phyloP scores from a whole-genome alignment of 202 grass and related monocot genomes.

The Sporobolus alterniflorus region DNA sequence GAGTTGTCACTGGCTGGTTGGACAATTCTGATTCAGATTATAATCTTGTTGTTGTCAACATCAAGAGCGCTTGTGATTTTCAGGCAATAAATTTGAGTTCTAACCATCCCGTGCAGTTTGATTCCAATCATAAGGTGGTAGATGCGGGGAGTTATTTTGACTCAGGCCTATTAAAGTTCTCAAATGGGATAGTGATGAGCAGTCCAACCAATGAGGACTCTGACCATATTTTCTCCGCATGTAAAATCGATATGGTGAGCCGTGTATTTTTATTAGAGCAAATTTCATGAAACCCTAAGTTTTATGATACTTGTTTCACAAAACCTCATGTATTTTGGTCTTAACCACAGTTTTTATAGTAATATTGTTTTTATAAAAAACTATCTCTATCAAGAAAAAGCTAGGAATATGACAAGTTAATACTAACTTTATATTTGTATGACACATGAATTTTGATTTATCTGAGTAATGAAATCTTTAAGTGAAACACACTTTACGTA shows the following conservation, averaged over 20 bases:
- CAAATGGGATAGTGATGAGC: neutral
- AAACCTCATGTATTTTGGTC: too few species aligned
- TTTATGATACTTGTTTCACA: too few species aligned
- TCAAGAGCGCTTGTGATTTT: neutral
- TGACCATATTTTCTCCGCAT: neutral
- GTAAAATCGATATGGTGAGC: neutral
- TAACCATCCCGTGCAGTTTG: neutral
- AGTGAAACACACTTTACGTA: too few species aligned
- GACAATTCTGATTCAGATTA: neutral
- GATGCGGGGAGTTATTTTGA: neutral
- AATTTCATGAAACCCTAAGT: too few species aligned
- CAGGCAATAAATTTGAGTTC: neutral
- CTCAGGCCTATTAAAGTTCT: neutral
- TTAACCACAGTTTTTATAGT: too few species aligned
- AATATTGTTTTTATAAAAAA: too few species aligned
- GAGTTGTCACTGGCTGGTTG: neutral
- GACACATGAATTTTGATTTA: too few species aligned
- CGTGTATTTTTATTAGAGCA: neutral
- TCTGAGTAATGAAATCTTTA: too few species aligned
- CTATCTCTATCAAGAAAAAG: too few species aligned
- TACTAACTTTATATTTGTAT: too few species aligned
- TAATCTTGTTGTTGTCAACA: constrained; percentile 1
- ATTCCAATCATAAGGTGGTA: neutral
- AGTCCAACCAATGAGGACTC: neutral
- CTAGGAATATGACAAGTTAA: too few species aligned